Percentiles rank a stretch among this genome's conserved stretches.
phyloP scores from a whole-genome alignment of 768 basidiomycete genomes.

The Tephrocybe rancida region DNA sequence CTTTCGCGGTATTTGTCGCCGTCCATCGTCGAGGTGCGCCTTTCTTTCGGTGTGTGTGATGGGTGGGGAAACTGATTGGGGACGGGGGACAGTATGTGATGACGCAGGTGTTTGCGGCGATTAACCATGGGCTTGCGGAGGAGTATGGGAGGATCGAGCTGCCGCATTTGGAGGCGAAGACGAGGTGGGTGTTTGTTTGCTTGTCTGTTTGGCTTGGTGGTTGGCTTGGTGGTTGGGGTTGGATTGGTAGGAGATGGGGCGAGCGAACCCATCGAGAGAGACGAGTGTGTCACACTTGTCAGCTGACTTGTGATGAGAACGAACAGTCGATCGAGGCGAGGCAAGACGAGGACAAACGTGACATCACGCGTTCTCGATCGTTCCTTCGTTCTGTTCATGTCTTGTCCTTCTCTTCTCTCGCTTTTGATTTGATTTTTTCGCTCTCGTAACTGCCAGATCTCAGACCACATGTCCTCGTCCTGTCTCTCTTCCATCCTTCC shows the following conservation, averaged over 20 bases:
- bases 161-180: constrained; percentile 82
- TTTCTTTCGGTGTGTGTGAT: constrained; percentile 11
- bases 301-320: neutral
- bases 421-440: neutral
- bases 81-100: constrained; percentile 72
- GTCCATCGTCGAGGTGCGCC: constrained; percentile 83
- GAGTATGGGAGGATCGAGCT: constrained; percentile 85
- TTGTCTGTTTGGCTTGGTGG: neutral
- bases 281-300: neutral
- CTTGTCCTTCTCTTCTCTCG: neutral
- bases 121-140: constrained; percentile 88
- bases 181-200: constrained; percentile 54
- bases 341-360: neutral
- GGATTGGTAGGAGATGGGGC: neutral
- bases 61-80: constrained; percentile 1
- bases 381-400: neutral
- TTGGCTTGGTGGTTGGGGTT: too few relatives aligned
- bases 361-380: neutral
- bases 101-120: constrained; percentile 92
- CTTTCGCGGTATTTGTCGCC: constrained; percentile 85
- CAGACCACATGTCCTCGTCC: constrained; percentile 3
- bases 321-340: neutral
- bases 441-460: constrained; percentile 1
- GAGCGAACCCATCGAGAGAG: too few relatives aligned
- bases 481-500: neutral